These are phyloP conservation scores for Geotrichum restrictum DNA, from an alignment of 1,139 yeast genomes.

Conservation along the genomic window DNA sequence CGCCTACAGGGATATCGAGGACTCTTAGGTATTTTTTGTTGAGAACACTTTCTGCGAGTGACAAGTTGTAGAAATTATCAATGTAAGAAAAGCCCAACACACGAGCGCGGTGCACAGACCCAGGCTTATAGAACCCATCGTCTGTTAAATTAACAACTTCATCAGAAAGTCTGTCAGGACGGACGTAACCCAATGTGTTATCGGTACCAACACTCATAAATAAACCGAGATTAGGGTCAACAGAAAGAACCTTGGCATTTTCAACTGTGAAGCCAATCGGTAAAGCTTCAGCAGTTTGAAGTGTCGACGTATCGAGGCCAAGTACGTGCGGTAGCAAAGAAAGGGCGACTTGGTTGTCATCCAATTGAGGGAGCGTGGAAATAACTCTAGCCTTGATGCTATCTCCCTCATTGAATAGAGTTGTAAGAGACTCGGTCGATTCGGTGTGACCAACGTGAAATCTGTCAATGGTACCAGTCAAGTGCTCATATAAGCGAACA, in stretches of 20 bases:
- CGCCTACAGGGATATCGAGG: slow-evolving; percentile 75
- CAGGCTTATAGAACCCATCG: slow-evolving; percentile 47
- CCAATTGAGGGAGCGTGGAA: slow-evolving; percentile 47
- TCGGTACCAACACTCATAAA: slow-evolving; percentile 30
- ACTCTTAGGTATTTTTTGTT: slow-evolving; percentile 61
- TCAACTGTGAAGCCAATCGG: slow-evolving; percentile 74
- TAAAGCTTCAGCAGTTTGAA: slow-evolving; percentile 49
- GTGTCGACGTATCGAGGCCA: slow-evolving; percentile 25
- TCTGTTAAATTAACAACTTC: slow-evolving; percentile 43
- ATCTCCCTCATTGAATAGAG: slow-evolving; percentile 63
- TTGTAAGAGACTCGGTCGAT: slow-evolving; percentile 49
- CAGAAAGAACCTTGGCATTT: slow-evolving; percentile 52
- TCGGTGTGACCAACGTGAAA: slow-evolving; percentile 57
- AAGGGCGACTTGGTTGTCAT: slow-evolving; percentile 54
- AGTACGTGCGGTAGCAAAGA: slow-evolving; percentile 61
- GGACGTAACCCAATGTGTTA: slow-evolving; percentile 40
- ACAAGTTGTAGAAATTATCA: slow-evolving; percentile 64
- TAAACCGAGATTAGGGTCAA: slow-evolving; percentile 43
- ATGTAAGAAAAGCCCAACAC: slow-evolving; percentile 63
- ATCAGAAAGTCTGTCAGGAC: slow-evolving; percentile 62
- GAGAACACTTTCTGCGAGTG: slow-evolving; percentile 63
- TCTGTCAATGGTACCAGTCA: slow-evolving; percentile 66
- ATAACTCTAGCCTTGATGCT: slow-evolving; percentile 65
- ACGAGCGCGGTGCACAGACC: slow-evolving; percentile 71
- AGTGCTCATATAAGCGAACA: slow-evolving; percentile 66